Evolutionary conservation across 1,284 basidiomycete genomes (phyloP), one percentile per base, ranked within the genome.

Genomic region (Sporisorium scitamineum): DNA sequence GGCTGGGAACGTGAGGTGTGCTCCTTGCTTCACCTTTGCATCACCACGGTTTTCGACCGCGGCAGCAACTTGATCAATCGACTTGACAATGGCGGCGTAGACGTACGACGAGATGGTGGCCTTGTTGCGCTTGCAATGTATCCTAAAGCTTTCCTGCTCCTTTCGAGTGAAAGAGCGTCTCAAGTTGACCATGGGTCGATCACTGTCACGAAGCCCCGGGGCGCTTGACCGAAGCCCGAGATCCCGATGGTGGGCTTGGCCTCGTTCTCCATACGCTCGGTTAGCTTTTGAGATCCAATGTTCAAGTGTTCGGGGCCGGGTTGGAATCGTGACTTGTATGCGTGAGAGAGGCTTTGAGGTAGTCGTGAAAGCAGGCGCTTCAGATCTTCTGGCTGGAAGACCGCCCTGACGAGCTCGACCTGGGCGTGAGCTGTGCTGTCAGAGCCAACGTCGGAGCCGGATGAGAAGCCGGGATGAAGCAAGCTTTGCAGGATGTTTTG

Each of bases 181-280:
- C 42, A 45, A 45, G 42, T 45, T 45, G 42, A 45, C 22, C 42
- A 45, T 45, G 9, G 42, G 42, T 45, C 42, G 20, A 6, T 26
- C 22, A 24, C 3, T 5, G 42, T 45, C 41, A 8, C n/a, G 42
- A 2, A 24, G 20, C 24, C 22, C 14, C 8, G 42, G 22, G 14
- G 42, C 42, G 26, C 37, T 4, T 39, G 37, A n/a, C n/a, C n/a
- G 42, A 45, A 45, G 42, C 42, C 37, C 8, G 16, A 3, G 24
- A 45, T 45, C 3, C 22, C 42, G 3, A 45, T 26, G 22, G 42
- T 45, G 13, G 42, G 42, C 42, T 45, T 45, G 20, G 24, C 22
- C 2, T 24, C 42, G 11, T 45, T 45, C 42, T 45, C 42, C 42
- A 45, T n/a, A 14, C 22, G 42, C 11, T 45, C 22, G 4, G 42